These are phyloP conservation scores for Phytopythium chamaehyphon DNA, from an alignment of 352 stramenopile species.

Conservation along the genomic window DNA sequence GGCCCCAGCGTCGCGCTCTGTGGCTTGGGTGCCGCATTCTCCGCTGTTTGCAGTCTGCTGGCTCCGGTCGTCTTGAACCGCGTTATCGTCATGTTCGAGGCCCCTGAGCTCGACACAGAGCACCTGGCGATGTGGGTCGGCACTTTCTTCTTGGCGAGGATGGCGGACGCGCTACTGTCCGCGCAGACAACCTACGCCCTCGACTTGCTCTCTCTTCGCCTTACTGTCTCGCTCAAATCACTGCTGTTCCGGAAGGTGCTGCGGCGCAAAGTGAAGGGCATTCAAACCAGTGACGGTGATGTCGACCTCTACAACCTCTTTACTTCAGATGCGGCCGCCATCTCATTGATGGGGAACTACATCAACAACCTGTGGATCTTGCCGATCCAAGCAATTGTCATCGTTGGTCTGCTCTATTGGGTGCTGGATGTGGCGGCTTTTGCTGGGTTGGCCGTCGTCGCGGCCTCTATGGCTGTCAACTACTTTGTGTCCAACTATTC, in stretches of 20 bases:
- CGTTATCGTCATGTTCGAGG: neutral
- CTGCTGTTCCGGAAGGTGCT: conserved; percentile 43
- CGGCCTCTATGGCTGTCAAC: conserved; percentile 32
- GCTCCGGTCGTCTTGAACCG: conserved; percentile 27
- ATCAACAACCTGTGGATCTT: conserved; percentile 51
- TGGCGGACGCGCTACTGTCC: conserved; percentile 46
- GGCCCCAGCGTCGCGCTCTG: neutral
- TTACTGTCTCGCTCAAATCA: conserved; percentile 32
- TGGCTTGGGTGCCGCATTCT: conserved; percentile 10
- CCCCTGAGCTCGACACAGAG: neutral
- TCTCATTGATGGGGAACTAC: conserved; percentile 32
- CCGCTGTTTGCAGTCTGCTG: conserved; percentile 17
- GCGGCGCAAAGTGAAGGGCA: conserved; percentile 11
- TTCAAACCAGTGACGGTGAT: conserved; percentile 2
- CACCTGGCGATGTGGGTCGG: neutral
- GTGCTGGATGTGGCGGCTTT: conserved; percentile 20
- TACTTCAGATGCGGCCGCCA: conserved; percentile 82
- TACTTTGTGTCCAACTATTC: conserved; percentile 50
- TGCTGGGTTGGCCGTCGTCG: conserved; percentile 1
- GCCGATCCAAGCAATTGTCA: conserved; percentile 31
- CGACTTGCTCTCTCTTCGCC: conserved; percentile 5
- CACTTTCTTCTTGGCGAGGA: conserved; percentile 35
- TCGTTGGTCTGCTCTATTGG: conserved; percentile 34
- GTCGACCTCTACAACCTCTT: conserved; percentile 92
- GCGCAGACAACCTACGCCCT: too few species aligned